Conservation (phyloP, 192 early-diverging fungal genomes). For the Backusella psychrophila region DNA sequence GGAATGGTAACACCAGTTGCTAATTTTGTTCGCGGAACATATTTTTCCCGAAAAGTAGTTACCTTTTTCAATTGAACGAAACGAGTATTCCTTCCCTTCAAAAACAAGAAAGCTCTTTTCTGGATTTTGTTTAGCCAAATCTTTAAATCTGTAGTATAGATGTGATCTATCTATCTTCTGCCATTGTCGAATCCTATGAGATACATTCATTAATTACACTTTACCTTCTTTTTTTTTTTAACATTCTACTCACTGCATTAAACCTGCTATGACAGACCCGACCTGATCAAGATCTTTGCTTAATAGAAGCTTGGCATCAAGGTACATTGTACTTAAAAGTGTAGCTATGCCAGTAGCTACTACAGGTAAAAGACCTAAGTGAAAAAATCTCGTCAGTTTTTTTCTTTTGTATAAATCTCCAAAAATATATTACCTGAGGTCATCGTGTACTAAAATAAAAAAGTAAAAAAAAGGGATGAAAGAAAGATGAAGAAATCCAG, state of each 20-base stretch:
- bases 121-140: slow-evolving; percentile 40
- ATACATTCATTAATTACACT: not conserved
- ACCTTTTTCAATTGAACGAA: slow-evolving; percentile 45
- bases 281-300: slow-evolving; percentile 40
- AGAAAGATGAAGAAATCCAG: not conserved
- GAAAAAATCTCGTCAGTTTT: not conserved
- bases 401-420: not conserved
- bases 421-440: not conserved
- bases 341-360: slow-evolving; percentile 34
- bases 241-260: not conserved
- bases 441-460: not conserved
- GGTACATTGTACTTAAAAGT: slow-evolving; percentile 44
- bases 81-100: slow-evolving; percentile 47
- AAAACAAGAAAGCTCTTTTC: slow-evolving; percentile 41
- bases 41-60: not conserved
- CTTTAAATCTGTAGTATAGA: slow-evolving; percentile 47
- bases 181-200: not conserved
- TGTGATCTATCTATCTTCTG: slow-evolving; percentile 39
- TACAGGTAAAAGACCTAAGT: not conserved
- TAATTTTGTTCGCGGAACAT: not conserved
- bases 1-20: not conserved
- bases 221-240: not conserved
- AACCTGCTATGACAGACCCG: slow-evolving; percentile 7
- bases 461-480: not conserved
- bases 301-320: slow-evolving; percentile 42